A percentile compares a stretch with the other conserved stretches of the same genome.
Evolutionary conservation across 2,329 filamentous ascomycete species (phyloP).

Genomic region (Fonsecaea pugnacius): DNA sequence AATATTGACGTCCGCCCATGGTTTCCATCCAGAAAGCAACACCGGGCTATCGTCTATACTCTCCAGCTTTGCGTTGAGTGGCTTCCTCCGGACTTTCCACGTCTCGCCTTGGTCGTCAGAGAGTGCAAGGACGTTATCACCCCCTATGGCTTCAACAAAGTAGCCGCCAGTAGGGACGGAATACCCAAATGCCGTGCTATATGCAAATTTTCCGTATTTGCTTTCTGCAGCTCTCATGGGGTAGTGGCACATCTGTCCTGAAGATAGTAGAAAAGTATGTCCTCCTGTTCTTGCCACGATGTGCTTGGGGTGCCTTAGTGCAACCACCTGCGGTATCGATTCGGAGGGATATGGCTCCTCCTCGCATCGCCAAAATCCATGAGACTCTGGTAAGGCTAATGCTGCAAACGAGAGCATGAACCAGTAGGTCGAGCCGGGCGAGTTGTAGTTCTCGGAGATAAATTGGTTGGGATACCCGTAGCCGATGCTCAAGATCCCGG

Average conservation of each 20-base stretch:
- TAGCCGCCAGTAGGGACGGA: slow-evolving; percentile 76
- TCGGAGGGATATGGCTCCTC: slow-evolving; percentile 65
- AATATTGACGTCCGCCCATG: slow-evolving; percentile 70
- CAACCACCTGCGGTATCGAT: slow-evolving; percentile 62
- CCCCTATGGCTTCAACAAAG: slow-evolving; percentile 74
- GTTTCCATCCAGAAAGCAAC: slow-evolving; percentile 71
- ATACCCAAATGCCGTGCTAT: slow-evolving; percentile 75
- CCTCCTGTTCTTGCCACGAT: slow-evolving; percentile 73
- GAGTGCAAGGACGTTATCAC: slow-evolving; percentile 74
- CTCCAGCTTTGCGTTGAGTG: slow-evolving; percentile 67
- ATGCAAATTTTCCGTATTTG: slow-evolving; percentile 80
- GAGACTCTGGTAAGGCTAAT: slow-evolving; percentile 68
- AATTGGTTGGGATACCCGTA: slow-evolving; percentile 82
- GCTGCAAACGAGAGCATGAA: slow-evolving; percentile 78
- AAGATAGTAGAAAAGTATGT: slow-evolving; percentile 75
- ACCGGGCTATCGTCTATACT: slow-evolving; percentile 60
- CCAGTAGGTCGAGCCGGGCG: slow-evolving; percentile 74
- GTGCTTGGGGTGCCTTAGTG: slow-evolving; percentile 71
- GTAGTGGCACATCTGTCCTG: slow-evolving; percentile 80
- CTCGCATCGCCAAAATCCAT: slow-evolving; percentile 74
- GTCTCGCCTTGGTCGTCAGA: slow-evolving; percentile 77
- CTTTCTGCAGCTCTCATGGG: slow-evolving; percentile 80
- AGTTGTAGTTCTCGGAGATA: slow-evolving; percentile 83
- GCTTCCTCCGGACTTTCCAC: slow-evolving; percentile 75
- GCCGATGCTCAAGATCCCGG: slow-evolving; percentile 75